phyloP scores from a whole-genome alignment of 352 stramenopile species.

The Phytophthora capsici region DNA sequence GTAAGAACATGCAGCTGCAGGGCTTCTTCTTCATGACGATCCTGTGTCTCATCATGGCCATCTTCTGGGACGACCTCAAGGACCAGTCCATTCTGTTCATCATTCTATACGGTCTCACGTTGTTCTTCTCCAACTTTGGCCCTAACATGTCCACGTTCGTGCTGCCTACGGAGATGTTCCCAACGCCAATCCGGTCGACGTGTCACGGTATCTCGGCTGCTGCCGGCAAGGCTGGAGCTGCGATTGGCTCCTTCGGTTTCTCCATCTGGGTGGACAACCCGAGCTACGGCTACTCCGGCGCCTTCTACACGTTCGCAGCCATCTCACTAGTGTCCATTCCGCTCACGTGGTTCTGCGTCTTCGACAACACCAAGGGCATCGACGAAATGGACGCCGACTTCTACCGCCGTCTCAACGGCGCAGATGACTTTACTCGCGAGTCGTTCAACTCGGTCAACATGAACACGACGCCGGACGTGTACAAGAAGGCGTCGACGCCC shows the following conservation, averaged over 20 bases:
- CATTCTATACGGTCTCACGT: constrained; percentile 72
- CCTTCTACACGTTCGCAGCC: constrained; percentile 65
- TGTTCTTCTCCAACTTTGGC: constrained; percentile 90
- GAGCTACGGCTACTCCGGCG: constrained; percentile 60
- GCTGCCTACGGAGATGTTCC: constrained; percentile 88
- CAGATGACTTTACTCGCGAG: constrained; percentile 47
- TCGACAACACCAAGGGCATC: constrained; percentile 64
- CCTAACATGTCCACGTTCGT: constrained; percentile 91
- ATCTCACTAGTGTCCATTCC: constrained; percentile 65
- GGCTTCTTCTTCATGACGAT: constrained; percentile 77
- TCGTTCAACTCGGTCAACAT: constrained; percentile 29
- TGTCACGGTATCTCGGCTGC: constrained; percentile 92
- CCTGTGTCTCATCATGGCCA: constrained; percentile 66
- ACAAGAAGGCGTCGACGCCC: constrained; percentile 24
- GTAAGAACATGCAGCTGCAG: constrained; percentile 76
- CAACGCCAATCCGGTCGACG: constrained; percentile 86
- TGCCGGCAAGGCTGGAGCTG: constrained; percentile 84
- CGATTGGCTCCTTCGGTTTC: constrained; percentile 71
- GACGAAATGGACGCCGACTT: constrained; percentile 72
- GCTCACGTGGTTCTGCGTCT: constrained; percentile 70
- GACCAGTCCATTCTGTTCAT: constrained; percentile 66
- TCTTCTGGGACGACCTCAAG: constrained; percentile 67
- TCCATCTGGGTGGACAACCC: constrained; percentile 70
- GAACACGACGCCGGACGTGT: constrained; percentile 14
- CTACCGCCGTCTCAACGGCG: constrained; percentile 39